Evolutionary conservation across 2,329 filamentous ascomycete genomes (phyloP), one percentile per base, ranked within the genome.

Genomic region (Fusarium coicis): DNA sequence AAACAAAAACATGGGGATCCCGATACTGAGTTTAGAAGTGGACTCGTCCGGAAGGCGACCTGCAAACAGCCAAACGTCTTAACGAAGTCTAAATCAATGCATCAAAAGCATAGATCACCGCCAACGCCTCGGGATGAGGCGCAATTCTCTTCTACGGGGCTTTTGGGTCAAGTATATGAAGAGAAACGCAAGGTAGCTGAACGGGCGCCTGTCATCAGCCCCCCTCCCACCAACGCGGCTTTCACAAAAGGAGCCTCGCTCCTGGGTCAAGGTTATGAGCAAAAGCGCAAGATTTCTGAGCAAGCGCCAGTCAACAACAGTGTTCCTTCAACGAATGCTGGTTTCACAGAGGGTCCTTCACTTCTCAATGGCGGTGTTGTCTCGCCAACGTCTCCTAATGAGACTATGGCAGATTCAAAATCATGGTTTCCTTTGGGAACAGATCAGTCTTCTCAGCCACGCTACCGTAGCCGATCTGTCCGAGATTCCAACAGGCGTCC

Each of bases 241-340:
- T 91, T 91, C 76, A 88, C 84, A 8, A 84, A 87, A 12, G 90
- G 89, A 0, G 85, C 89, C 4, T 90, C 86, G 14, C 83, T 92
- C 5, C 78, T 92, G 26, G 87, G 85, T 43, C 82, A 84, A 14
- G 78, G 77, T 11, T 88, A 88, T 63, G 84, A 78, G 37, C 57
- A 87, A 47, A 84, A 85, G 76, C 85, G 86, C 52, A 87, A 83
- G 73, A 74, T 73, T 34, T 60, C 65, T 14, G 68, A 73, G 30
- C 65, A 68, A 43, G 85, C 43, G 40, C 73, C 79, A 34, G 58
- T 67, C 43, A 53, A 80, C 18, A 63, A 63, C 43, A 52, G 85
- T 70, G 80, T 57, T 14, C 43, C 58, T 47, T 72, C 73, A 44
- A 63, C 70, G 9, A 80, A 81, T 21, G 74, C 78, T 37, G 77